Conservation (phyloP, 805 yeast species). For the Myxozyma lipomycoides region DNA sequence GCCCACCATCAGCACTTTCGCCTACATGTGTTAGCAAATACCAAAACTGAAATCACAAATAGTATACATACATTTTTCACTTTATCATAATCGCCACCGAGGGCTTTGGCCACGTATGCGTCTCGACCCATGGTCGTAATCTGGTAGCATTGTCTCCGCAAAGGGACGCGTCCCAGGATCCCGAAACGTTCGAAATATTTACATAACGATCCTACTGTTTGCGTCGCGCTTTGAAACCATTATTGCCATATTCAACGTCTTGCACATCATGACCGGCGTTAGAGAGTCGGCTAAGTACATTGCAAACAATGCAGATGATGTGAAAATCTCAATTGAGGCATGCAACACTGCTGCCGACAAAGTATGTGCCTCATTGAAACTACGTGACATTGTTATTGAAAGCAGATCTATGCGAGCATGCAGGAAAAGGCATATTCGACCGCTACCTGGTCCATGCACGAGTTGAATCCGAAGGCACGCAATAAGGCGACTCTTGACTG, state of each 20-base stretch:
- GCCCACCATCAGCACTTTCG: slow-evolving; percentile 72
- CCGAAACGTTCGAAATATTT: no score
- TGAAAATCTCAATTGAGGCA: slow-evolving; percentile 31
- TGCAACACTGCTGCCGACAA: slow-evolving; percentile 37
- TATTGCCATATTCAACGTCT: background rate
- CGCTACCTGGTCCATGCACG: slow-evolving; percentile 40
- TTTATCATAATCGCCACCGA: slow-evolving; percentile 3
- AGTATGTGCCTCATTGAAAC: slow-evolving; percentile 7
- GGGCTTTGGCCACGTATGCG: slow-evolving; percentile 1
- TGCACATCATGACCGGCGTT: slow-evolving; percentile 21
- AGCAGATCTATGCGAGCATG: slow-evolving; percentile 33
- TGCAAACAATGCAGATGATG: slow-evolving; percentile 33
- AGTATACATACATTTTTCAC: slow-evolving; percentile 1
- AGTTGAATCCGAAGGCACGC: slow-evolving; percentile 35
- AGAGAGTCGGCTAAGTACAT: slow-evolving; percentile 34
- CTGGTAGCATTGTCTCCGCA: no score
- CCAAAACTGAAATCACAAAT: no score
- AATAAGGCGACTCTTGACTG: slow-evolving; percentile 34
- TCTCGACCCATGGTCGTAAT: slow-evolving; percentile 5
- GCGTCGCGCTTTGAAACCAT: background rate
- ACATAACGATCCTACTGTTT: no score
- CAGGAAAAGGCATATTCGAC: slow-evolving; percentile 33
- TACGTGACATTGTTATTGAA: background rate
- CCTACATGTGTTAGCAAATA: slow-evolving; percentile 3
- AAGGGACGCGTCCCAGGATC: no score